phyloP scores from a whole-genome alignment of 768 basidiomycete species.

The Rhodotorula diobovata region DNA sequence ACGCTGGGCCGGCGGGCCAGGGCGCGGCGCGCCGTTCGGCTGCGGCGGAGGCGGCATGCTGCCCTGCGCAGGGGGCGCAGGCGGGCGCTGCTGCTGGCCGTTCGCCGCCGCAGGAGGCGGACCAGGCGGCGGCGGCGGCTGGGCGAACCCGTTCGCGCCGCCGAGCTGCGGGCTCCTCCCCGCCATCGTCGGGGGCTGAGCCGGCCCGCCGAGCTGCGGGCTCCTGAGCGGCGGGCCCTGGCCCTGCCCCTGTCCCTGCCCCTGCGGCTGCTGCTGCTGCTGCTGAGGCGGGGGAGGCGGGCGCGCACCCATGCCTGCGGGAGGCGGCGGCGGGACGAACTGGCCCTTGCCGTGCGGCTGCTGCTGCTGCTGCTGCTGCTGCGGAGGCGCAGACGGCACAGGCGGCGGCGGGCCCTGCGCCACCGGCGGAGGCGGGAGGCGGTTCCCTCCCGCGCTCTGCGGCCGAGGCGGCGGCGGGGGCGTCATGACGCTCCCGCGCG shows the following conservation, averaged over 20 bases:
- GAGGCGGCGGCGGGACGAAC: constrained; percentile 50
- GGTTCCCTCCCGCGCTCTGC: constrained; percentile 3
- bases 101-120: neutral
- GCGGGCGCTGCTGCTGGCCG: neutral
- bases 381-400: constrained; percentile 7
- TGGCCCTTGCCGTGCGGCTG: constrained; percentile 47
- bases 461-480: constrained; percentile 27
- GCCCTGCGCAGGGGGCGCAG: neutral
- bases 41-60: constrained; percentile 11
- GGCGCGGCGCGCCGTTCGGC: neutral
- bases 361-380: constrained; percentile 43
- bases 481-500: constrained; percentile 24
- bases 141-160: no score
- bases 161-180: no score
- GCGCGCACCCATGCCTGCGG: neutral
- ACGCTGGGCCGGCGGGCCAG: neutral
- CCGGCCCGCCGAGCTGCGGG: no score
- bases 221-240: no score
- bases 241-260: neutral
- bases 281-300: neutral
- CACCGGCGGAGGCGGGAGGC: neutral
- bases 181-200: neutral
- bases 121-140: neutral
- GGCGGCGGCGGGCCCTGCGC: constrained; percentile 1
- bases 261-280: neutral